These are phyloP conservation scores for Cymbopogon flexuosus DNA, from an alignment of 202 grass and related monocot genomes.

Conservation along the genomic window DNA sequence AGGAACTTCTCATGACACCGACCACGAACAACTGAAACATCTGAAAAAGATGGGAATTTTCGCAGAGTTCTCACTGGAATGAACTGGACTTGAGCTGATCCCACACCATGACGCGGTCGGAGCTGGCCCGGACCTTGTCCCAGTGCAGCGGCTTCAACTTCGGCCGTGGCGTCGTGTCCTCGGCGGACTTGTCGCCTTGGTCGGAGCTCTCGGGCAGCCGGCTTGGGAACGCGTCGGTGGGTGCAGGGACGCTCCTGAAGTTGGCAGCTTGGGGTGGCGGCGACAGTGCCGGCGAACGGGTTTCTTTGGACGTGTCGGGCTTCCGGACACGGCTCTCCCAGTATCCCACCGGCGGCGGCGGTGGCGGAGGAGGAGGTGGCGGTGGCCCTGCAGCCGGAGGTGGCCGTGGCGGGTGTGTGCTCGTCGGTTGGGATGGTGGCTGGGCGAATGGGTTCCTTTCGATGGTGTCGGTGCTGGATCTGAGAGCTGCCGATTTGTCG, in stretches of 20 bases:
- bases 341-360: constrained; percentile 61
- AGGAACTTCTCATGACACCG: neutral
- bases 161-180: constrained; percentile 62
- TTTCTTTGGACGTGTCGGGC: constrained; percentile 49
- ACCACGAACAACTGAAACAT: constrained; percentile 1
- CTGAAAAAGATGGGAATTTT: neutral
- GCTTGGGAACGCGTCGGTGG: constrained; percentile 42
- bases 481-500: constrained; percentile 29
- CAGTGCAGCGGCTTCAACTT: constrained; percentile 93
- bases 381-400: constrained; percentile 14
- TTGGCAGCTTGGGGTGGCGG: constrained; percentile 35
- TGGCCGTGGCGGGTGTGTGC: constrained; percentile 26
- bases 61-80: constrained; percentile 60
- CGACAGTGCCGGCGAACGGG: constrained; percentile 40
- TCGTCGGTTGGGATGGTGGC: constrained; percentile 34
- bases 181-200: constrained; percentile 41
- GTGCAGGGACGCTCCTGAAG: constrained; percentile 26
- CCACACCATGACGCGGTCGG: constrained; percentile 88
- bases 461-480: constrained; percentile 46
- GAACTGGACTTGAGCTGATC: constrained; percentile 91
- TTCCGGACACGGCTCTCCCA: constrained; percentile 78
- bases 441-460: constrained; percentile 42
- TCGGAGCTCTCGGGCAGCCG: constrained; percentile 37
- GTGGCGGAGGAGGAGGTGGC: constrained; percentile 38
- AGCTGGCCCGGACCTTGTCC: constrained; percentile 93